Evolutionary conservation across 2,329 filamentous ascomycete species (phyloP).

Genomic region (Neopestalotiopsis sp.): DNA sequence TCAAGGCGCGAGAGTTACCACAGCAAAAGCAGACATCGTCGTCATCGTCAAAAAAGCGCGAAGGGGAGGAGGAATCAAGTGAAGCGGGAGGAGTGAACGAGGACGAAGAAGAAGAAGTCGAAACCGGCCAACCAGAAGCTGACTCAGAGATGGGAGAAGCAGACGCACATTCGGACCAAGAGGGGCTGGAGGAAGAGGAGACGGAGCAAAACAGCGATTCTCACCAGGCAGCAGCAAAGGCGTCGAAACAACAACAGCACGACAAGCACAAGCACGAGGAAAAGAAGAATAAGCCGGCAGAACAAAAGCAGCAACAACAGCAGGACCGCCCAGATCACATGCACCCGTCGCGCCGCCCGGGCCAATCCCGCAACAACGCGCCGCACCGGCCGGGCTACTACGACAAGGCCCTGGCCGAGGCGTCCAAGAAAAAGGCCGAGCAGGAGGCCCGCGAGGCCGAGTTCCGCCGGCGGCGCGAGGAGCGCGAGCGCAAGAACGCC

Average conservation of each 20-base stretch:
- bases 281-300: not conserved
- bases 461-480: conserved; percentile 56
- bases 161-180: conserved; percentile 25
- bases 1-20: conserved; percentile 64
- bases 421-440: conserved; percentile 48
- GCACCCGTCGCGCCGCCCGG: conserved; percentile 23
- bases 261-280: conserved; percentile 20
- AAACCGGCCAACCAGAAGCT: conserved; percentile 45
- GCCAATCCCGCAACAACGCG: conserved; percentile 35
- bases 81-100: conserved; percentile 45
- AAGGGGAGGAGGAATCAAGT: conserved; percentile 44
- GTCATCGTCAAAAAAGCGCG: conserved; percentile 16
- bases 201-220: not conserved
- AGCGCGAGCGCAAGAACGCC: conserved; percentile 69
- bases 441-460: conserved; percentile 50
- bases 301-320: not conserved
- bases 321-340: conserved; percentile 4
- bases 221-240: conserved; percentile 17
- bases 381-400: conserved; percentile 65
- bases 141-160: conserved; percentile 43
- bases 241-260: conserved; percentile 31
- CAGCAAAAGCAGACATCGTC: conserved; percentile 16
- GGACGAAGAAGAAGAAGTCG: conserved; percentile 20
- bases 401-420: conserved; percentile 64
- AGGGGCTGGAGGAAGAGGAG: conserved; percentile 17